These are phyloP conservation scores for Backusella tuberculispora DNA, from an alignment of 192 early-diverging fungal species.

Conservation along the genomic window DNA sequence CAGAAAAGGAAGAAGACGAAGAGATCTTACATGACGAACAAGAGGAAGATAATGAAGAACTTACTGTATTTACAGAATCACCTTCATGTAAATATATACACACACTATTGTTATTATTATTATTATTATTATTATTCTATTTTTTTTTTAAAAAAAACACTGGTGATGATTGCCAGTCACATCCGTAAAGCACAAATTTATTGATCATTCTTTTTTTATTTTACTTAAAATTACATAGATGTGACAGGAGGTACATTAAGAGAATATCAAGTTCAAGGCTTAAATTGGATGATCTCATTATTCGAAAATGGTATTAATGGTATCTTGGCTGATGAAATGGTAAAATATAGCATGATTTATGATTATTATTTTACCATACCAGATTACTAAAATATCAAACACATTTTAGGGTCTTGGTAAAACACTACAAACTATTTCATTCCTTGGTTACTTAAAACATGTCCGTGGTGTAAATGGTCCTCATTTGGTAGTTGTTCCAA, in stretches of 20 bases:
- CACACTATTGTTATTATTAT: too few species aligned
- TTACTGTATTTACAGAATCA: conserved; percentile 86
- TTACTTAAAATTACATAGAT: conserved; percentile 59
- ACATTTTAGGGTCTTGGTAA: conserved; percentile 84
- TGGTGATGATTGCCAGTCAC: background rate
- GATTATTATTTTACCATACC: too few species aligned
- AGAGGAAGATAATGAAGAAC: conserved; percentile 51
- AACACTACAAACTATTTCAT: conserved; percentile 95
- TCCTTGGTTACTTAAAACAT: conserved; percentile 94
- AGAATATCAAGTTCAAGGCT: conserved; percentile 95
- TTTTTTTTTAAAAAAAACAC: too few species aligned
- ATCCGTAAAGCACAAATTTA: background rate
- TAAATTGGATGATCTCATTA: conserved; percentile 98
- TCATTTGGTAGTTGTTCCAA: conserved; percentile 95
- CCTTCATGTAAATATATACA: conserved; percentile 67
- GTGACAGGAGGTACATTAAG: conserved; percentile 91
- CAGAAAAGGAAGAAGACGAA: conserved; percentile 97
- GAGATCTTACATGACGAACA: conserved; percentile 87
- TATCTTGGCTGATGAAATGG: conserved; percentile 99
- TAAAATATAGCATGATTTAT: too few species aligned
- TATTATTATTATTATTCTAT: too few species aligned
- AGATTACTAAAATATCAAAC: background rate
- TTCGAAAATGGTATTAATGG: conserved; percentile 99
- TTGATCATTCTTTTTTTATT: background rate
- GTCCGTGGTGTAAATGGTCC: conserved; percentile 77